Evolutionary conservation across 1,284 basidiomycete genomes (phyloP).

Genomic region (Rhodotorula sp.): DNA sequence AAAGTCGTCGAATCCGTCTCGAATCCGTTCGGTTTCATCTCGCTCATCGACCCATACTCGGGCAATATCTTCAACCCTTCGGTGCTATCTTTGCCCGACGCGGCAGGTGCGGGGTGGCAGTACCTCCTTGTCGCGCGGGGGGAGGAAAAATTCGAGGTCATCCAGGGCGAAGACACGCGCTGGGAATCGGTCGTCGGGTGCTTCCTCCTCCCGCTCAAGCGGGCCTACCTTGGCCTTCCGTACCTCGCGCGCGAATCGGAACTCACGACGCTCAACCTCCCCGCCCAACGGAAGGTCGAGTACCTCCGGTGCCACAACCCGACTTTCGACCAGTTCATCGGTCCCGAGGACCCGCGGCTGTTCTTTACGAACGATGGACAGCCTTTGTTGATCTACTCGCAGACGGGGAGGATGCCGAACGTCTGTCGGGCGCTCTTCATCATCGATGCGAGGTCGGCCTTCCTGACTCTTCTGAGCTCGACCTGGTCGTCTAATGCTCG

Average conservation of each 20-base stretch:
- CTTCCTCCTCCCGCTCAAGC: slow-evolving; percentile 29
- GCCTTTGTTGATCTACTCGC: slow-evolving; percentile 26
- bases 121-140: slow-evolving; percentile 31
- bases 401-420: slow-evolving; percentile 29
- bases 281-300: slow-evolving; percentile 30
- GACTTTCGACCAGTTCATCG: slow-evolving; percentile 28
- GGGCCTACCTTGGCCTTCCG: slow-evolving; percentile 25
- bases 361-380: slow-evolving; percentile 36
- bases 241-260: slow-evolving; percentile 35
- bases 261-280: slow-evolving; percentile 30
- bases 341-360: slow-evolving; percentile 32
- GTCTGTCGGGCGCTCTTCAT: slow-evolving; percentile 30
- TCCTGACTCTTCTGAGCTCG: not conserved
- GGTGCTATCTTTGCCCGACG: slow-evolving; percentile 24
- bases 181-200: slow-evolving; percentile 34
- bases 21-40: slow-evolving; percentile 36
- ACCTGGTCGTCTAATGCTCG: no score
- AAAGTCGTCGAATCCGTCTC: slow-evolving; percentile 28
- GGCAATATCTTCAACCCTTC: slow-evolving; percentile 32
- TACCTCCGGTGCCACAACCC: slow-evolving; percentile 26
- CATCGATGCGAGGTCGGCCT: slow-evolving; percentile 29
- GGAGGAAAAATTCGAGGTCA: slow-evolving; percentile 32
- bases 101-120: slow-evolving; percentile 13
- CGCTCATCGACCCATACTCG: slow-evolving; percentile 30
- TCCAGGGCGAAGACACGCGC: slow-evolving; percentile 29